Evolutionary conservation across 116 monocot genomes (phyloP).

Genomic region (Posidonia oceanica): DNA sequence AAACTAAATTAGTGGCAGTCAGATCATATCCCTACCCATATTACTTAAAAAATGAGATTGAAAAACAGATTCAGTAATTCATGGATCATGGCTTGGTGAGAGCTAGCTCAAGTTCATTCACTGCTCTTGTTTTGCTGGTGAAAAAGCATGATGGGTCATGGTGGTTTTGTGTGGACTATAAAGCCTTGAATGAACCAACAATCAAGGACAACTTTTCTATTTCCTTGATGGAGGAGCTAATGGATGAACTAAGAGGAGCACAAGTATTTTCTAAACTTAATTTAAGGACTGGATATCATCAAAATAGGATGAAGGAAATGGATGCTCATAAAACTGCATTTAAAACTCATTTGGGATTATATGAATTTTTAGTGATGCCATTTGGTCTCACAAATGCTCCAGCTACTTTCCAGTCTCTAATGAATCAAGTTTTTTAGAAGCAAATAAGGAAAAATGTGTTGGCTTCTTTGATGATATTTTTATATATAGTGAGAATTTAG

Average conservation of each 20-base stretch:
- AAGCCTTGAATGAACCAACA: constrained; percentile 5
- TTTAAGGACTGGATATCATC: not conserved
- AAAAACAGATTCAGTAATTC: too few species aligned
- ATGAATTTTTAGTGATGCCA: too few species aligned
- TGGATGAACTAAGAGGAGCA: constrained; percentile 1
- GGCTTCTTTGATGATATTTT: not conserved
- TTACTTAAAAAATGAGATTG: too few species aligned
- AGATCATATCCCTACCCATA: too few species aligned
- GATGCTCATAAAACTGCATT: not conserved
- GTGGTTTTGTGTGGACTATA: constrained; percentile 11
- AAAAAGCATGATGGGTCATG: constrained; percentile 14
- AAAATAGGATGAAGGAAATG: not conserved
- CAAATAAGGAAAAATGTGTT: not conserved
- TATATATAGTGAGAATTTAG: not conserved
- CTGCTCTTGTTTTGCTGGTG: constrained; percentile 12
- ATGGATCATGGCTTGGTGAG: too few species aligned
- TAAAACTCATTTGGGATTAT: not conserved
- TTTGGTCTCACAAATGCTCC: too few species aligned
- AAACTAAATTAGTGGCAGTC: too few species aligned
- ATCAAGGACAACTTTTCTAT: constrained; percentile 12
- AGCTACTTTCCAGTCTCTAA: too few species aligned
- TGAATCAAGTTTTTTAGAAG: too few species aligned
- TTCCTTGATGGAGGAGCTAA: too few species aligned
- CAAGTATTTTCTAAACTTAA: not conserved
- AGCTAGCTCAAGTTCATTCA: constrained; percentile 1